Conservation (phyloP, 2,329 filamentous ascomycete species). For the Botrytis sinoallii region DNA sequence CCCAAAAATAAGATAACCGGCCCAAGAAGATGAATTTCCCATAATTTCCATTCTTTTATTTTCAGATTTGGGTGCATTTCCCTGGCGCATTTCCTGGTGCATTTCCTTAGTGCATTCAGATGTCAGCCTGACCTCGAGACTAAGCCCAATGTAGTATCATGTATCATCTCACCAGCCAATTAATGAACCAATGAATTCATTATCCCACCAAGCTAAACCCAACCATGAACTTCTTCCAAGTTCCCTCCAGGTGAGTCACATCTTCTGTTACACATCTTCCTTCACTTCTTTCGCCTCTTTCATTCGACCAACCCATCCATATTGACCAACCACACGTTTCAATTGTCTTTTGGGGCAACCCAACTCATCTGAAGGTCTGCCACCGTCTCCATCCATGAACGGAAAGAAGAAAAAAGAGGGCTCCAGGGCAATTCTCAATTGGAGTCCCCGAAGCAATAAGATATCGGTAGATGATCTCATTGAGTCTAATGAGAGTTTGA, state of each 20-base stretch:
- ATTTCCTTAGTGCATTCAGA: not conserved
- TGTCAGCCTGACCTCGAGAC: not conserved
- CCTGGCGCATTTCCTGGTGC: not conserved
- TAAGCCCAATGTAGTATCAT: constrained; percentile 13
- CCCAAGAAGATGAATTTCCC: not conserved
- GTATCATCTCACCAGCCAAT: not conserved
- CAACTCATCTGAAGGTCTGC: constrained; percentile 6
- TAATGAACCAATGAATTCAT: not conserved
- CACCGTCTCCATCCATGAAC: not conserved
- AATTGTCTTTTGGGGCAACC: constrained; percentile 8
- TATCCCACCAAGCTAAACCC: not conserved
- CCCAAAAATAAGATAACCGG: too few species aligned
- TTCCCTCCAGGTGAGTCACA: constrained; percentile 13
- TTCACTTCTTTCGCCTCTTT: constrained; percentile 7
- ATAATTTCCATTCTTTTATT: not conserved
- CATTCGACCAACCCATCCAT: constrained; percentile 13
- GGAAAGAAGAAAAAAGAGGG: not conserved
- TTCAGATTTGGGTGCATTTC: not conserved
- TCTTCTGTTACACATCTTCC: constrained; percentile 6
- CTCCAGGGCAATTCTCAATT: not conserved
- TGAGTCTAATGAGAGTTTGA: not conserved
- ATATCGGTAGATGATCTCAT: not conserved
- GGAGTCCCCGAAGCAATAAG: not conserved
- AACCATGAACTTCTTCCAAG: constrained; percentile 1
- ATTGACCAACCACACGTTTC: constrained; percentile 15